phyloP scores from a whole-genome alignment of 1,284 basidiomycete genomes.

The Hemileia vastatrix region DNA sequence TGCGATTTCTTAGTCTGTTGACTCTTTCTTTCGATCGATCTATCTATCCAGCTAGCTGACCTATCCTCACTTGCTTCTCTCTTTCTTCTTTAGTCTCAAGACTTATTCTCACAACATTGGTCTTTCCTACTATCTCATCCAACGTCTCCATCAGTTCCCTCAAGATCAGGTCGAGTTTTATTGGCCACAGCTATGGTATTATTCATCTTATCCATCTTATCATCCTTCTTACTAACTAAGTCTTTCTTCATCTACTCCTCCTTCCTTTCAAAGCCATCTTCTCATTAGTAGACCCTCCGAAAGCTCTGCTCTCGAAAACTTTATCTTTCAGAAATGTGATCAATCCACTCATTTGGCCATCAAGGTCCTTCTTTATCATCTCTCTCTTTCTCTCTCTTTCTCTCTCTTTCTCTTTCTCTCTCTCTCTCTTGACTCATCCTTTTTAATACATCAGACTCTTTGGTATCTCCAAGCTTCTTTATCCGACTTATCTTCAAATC shows the following conservation, averaged over 20 bases:
- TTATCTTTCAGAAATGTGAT: constrained; percentile 74
- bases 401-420: no score
- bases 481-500: constrained; percentile 62
- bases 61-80: neutral
- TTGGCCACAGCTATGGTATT: constrained; percentile 88
- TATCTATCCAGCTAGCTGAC: no score
- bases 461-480: constrained; percentile 96
- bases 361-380: constrained; percentile 48
- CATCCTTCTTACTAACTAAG: neutral
- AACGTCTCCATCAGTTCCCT: constrained; percentile 65
- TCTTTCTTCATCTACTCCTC: neutral
- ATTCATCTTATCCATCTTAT: neutral
- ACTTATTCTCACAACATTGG: constrained; percentile 85
- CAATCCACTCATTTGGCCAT: constrained; percentile 86
- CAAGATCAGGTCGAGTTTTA: constrained; percentile 77
- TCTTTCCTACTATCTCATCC: constrained; percentile 87
- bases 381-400: no score
- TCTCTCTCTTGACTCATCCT: neutral
- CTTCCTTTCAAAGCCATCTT: constrained; percentile 55
- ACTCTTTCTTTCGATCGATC: neutral
- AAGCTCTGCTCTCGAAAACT: constrained; percentile 80
- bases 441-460: constrained; percentile 56
- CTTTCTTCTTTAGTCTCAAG: constrained; percentile 50
- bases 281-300: constrained; percentile 79
- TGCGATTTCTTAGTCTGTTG: constrained; percentile 36